Base-by-base conservation (phyloP, 202 grass and related monocot genomes). In the Carex arenaria region DNA sequence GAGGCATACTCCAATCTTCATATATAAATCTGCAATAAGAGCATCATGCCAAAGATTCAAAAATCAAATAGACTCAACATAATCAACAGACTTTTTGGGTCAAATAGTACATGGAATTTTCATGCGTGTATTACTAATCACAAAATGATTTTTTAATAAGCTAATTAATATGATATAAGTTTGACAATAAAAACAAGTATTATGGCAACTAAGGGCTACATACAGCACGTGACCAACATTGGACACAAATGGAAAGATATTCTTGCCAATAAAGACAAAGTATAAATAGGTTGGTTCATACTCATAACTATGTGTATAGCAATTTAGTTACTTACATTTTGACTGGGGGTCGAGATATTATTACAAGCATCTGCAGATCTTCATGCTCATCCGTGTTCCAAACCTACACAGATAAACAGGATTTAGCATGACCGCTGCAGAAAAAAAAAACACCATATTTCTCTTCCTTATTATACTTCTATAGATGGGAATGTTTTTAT, bases 301-400 rank as follows among this genome's bases (percentile, higher is more conserved):
- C 15, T 82, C n/a, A 34, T 30, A 82, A 56, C 11, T 69, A 30
- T 52, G 10, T 66, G 10, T 45, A 65, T 54, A 82, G 4, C 18
- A 56, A 70, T 56, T 57, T 22, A 80, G 64, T 82, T 81, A 82
- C 92, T 94, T 77, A 98, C 95, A 93, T 81, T 86, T 95, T 98
- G 65, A 95, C 40, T 79, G 95, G 95, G 18, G 95, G 92, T 18
- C 92, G 92, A 0, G 95, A 98, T 92, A 95, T 95, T 86, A 83
- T 90, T 63, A 93, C 92, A 74, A 93, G 90, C 55, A 95, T 79
- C 64, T 98, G 95, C 78, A 98, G 67, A 86, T 95, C 95, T 87
- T 95, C 88, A 2, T 85, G 38, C 43, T 95, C 89, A 80, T 90
- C 89, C n/a, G 92, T 89, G 86, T 98, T 98, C 88, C 87, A 91